phyloP scores from a whole-genome alignment of 2,329 filamentous ascomycete species.

The Colletotrichum sp. region DNA sequence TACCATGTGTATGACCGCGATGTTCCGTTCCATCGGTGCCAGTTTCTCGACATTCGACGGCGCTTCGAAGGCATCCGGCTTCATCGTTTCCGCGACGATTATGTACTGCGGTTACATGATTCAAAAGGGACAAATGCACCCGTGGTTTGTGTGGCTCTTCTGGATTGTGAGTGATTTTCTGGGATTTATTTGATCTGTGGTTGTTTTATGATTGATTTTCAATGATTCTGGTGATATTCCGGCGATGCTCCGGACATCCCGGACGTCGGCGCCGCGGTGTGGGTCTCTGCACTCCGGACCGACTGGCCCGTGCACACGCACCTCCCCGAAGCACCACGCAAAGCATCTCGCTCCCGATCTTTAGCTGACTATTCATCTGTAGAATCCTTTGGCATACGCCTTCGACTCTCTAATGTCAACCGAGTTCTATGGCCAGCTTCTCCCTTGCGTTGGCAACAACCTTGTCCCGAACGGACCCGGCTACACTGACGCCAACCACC shows the following conservation, averaged over 20 bases:
- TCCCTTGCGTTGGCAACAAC: constrained; percentile 54
- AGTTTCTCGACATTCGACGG: constrained; percentile 61
- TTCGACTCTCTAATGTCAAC: constrained; percentile 74
- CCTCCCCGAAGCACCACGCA: no score
- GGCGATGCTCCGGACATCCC: no score
- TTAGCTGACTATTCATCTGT: no score
- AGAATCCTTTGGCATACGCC: constrained; percentile 68
- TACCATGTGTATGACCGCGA: constrained; percentile 63
- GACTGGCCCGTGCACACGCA: no score
- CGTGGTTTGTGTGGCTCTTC: constrained; percentile 68
- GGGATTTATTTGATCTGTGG: no score
- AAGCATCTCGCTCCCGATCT: no score
- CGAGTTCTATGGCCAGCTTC: constrained; percentile 67
- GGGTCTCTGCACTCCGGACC: no score
- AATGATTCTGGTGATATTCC: no score
- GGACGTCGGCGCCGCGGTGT: no score
- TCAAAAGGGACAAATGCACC: constrained; percentile 64
- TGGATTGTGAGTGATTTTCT: constrained; percentile 34
- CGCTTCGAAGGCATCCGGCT: constrained; percentile 62
- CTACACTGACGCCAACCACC: constrained; percentile 46
- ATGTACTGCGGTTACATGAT: constrained; percentile 72
- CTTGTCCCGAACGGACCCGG: constrained; percentile 55
- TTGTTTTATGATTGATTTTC: no score
- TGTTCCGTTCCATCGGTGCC: constrained; percentile 63
- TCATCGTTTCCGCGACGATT: constrained; percentile 54